Percentiles rank a stretch among this genome's conserved stretches.
Evolutionary conservation across 208 protist species (phyloP).

Genomic region (Leishmania martiniquensis): DNA sequence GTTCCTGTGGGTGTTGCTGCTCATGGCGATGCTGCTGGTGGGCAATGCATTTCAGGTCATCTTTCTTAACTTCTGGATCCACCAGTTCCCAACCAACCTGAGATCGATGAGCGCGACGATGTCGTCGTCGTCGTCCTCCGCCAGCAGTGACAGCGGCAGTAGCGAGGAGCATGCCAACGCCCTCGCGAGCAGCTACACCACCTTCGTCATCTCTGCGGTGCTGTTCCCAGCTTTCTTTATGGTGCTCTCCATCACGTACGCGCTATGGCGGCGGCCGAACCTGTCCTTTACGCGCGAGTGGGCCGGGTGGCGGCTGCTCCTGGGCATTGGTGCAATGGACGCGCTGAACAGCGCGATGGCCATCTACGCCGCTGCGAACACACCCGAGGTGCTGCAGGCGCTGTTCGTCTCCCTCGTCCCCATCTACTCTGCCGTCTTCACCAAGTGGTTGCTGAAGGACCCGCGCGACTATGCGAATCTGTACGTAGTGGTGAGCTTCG

Average conservation of each 20-base stretch:
- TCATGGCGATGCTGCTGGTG: conserved; percentile 60
- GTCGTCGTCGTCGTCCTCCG: conserved; percentile 39
- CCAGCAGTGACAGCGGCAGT: background rate
- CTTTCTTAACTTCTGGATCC: conserved; percentile 83
- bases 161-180: conserved; percentile 20
- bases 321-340: conserved; percentile 44
- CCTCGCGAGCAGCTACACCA: conserved; percentile 77
- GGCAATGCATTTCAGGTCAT: conserved; percentile 83
- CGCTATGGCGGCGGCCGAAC: conserved; percentile 47
- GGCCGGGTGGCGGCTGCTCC: conserved; percentile 38
- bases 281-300: conserved; percentile 44
- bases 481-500: conserved; percentile 41
- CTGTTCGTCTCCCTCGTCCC: conserved; percentile 55
- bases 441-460: conserved; percentile 58
- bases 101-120: conserved; percentile 42
- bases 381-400: conserved; percentile 66
- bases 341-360: conserved; percentile 52
- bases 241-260: conserved; percentile 49
- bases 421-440: conserved; percentile 51
- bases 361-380: conserved; percentile 66
- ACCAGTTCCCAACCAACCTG: conserved; percentile 43
- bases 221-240: conserved; percentile 76
- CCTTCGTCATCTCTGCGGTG: conserved; percentile 63
- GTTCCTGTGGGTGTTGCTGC: conserved; percentile 43
- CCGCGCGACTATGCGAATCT: conserved; percentile 42